Conservation (phyloP, 805 yeast genomes). For the Saccharomycopsis malanga region DNA sequence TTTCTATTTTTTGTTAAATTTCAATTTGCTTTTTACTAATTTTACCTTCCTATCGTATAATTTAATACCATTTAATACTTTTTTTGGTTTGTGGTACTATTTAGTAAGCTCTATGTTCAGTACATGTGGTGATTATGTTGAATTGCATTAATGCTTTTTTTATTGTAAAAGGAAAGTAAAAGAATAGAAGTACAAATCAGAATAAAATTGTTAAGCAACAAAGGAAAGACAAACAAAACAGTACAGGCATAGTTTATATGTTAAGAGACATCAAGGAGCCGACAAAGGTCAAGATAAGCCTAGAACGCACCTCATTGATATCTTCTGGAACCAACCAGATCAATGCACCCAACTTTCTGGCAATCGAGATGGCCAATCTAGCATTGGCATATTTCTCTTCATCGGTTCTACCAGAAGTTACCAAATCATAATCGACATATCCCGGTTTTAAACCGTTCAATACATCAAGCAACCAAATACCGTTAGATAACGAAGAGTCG, state of each 20-base stretch:
- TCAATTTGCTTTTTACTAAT: too few species aligned
- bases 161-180: too few species aligned
- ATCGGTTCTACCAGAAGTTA: slow-evolving; percentile 67
- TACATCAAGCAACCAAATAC: slow-evolving; percentile 80
- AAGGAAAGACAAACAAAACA: too few species aligned
- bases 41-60: too few species aligned
- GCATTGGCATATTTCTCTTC: slow-evolving; percentile 93
- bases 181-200: too few species aligned
- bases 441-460: slow-evolving; percentile 94
- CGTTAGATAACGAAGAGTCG: slow-evolving; percentile 70
- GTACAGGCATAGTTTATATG: background rate
- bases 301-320: slow-evolving; percentile 89
- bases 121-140: too few species aligned
- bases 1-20: too few species aligned
- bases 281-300: slow-evolving; percentile 88
- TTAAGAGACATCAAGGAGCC: slow-evolving; percentile 84
- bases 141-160: too few species aligned
- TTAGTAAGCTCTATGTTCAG: too few species aligned
- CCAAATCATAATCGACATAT: slow-evolving; percentile 92
- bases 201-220: too few species aligned
- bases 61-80: too few species aligned
- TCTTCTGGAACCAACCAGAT: slow-evolving; percentile 99
- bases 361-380: slow-evolving; percentile 93
- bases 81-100: too few species aligned
- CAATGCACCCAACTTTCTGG: slow-evolving; percentile 94